A percentile compares a stretch with the other conserved stretches of the same genome.
phyloP scores from a whole-genome alignment of 2,329 filamentous ascomycete genomes.

The Paracamarosporium sp. region DNA sequence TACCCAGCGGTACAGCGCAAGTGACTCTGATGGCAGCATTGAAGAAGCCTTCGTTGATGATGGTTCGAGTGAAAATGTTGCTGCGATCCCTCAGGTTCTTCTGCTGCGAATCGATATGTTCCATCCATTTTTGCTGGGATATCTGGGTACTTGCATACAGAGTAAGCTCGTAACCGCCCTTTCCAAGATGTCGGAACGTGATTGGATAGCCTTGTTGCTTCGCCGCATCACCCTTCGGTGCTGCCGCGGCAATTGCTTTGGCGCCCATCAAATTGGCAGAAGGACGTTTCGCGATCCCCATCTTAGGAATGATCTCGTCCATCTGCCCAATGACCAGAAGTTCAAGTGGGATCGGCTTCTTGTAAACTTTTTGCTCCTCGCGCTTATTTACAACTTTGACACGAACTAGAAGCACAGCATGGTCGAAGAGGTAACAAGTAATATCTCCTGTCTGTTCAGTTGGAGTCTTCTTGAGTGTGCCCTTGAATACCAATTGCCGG shows the following conservation, averaged over 20 bases:
- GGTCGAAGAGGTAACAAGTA: slow-evolving; percentile 94
- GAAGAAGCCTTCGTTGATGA: slow-evolving; percentile 87
- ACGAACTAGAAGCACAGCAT: slow-evolving; percentile 89
- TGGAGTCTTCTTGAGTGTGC: slow-evolving; percentile 88
- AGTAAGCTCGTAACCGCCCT: slow-evolving; percentile 91
- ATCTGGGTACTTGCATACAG: slow-evolving; percentile 86
- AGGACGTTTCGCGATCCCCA: slow-evolving; percentile 82
- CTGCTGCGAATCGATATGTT: slow-evolving; percentile 91
- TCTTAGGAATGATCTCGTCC: slow-evolving; percentile 88
- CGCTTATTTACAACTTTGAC: slow-evolving; percentile 91
- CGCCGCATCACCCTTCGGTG: slow-evolving; percentile 40
- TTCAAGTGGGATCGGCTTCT: slow-evolving; percentile 93
- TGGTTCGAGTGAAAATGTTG: slow-evolving; percentile 72
- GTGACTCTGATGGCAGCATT: slow-evolving; percentile 89
- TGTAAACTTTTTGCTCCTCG: slow-evolving; percentile 94
- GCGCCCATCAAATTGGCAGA: slow-evolving; percentile 75
- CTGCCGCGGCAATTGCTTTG: slow-evolving; percentile 57
- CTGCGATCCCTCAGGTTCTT: slow-evolving; percentile 79
- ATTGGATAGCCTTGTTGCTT: slow-evolving; percentile 86
- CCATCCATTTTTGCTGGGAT: slow-evolving; percentile 94
- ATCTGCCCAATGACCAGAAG: slow-evolving; percentile 93
- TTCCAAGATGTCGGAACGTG: slow-evolving; percentile 94
- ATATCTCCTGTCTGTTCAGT: slow-evolving; percentile 84
- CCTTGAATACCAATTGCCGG: slow-evolving; percentile 93
- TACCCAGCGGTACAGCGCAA: slow-evolving; percentile 90